phyloP scores from a whole-genome alignment of 257 asterid genomes.

The Sherardia arvensis region DNA sequence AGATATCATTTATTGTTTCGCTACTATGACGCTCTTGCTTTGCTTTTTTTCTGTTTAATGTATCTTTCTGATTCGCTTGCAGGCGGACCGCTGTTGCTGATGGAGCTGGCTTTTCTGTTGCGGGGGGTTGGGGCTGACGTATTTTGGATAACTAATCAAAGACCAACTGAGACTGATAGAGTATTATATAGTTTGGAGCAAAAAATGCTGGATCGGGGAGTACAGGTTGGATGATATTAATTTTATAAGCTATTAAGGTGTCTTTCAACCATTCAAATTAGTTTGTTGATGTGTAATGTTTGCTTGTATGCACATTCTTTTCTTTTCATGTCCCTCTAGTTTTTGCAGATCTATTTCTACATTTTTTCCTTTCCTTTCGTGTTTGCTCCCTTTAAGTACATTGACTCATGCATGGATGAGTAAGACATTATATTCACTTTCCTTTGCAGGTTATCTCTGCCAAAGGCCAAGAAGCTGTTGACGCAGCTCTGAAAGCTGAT shows the following conservation, averaged over 20 bases:
- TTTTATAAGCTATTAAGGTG: neutral
- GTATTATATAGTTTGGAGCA: constrained; percentile 30
- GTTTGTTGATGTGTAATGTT: neutral
- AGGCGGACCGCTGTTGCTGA: constrained; percentile 78
- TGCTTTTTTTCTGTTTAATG: constrained; percentile 3
- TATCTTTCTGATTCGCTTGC: constrained; percentile 8
- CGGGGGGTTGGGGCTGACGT: constrained; percentile 67
- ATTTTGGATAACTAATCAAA: constrained; percentile 67
- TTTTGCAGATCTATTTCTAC: neutral
- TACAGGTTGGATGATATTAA: constrained; percentile 38
- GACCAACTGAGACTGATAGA: constrained; percentile 43
- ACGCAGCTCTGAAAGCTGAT: constrained; percentile 80
- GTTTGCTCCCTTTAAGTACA: neutral
- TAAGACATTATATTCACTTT: neutral
- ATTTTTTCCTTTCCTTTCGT: neutral
- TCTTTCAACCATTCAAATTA: neutral
- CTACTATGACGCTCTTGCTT: neutral
- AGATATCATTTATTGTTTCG: constrained; percentile 4
- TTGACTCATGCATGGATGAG: neutral
- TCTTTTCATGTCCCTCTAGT: neutral
- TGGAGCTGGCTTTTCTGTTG: constrained; percentile 83
- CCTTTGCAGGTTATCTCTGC: constrained; percentile 57
- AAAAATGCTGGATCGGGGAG: constrained; percentile 62
- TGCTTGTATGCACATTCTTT: neutral
- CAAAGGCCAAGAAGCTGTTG: constrained; percentile 67